These are phyloP conservation scores for Cystobasidium slooffiae DNA, from an alignment of 1,284 basidiomycete species.

Conservation along the genomic window DNA sequence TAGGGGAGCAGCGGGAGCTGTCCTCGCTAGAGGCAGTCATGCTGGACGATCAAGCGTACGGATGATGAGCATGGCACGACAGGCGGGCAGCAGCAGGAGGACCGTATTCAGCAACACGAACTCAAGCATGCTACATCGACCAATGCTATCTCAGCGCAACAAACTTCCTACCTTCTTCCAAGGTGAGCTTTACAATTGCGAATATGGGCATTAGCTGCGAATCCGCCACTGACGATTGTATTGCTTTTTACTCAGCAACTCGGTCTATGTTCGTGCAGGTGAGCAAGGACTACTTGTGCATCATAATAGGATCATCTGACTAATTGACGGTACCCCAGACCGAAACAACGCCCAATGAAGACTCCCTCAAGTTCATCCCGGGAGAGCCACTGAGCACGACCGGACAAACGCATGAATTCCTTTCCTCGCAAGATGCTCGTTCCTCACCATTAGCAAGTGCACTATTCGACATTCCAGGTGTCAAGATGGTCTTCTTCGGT, in stretches of 20 bases:
- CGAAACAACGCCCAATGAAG: slow-evolving; percentile 94
- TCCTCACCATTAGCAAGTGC: slow-evolving; percentile 87
- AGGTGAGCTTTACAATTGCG: slow-evolving; percentile 8
- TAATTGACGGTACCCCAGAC: slow-evolving; percentile 74
- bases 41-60: not conserved
- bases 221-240: slow-evolving; percentile 16
- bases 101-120: not conserved
- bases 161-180: not conserved
- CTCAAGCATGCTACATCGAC: not conserved
- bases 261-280: slow-evolving; percentile 35
- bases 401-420: slow-evolving; percentile 86
- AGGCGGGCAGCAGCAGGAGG: not conserved
- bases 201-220: slow-evolving; percentile 7
- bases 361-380: slow-evolving; percentile 97
- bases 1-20: too few relatives aligned
- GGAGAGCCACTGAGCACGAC: slow-evolving; percentile 84
- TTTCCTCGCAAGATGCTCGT: slow-evolving; percentile 81
- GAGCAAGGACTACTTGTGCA: not conserved
- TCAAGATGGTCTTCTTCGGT: slow-evolving; percentile 87
- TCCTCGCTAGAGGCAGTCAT: too few relatives aligned
- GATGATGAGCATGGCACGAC: slow-evolving; percentile 9
- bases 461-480: slow-evolving; percentile 90
- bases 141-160: not conserved
- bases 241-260: not conserved
- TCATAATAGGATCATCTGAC: slow-evolving; percentile 61